Evolutionary conservation across 176 grass and related monocot genomes (phyloP).

Genomic region (Tuctoria greenei): DNA sequence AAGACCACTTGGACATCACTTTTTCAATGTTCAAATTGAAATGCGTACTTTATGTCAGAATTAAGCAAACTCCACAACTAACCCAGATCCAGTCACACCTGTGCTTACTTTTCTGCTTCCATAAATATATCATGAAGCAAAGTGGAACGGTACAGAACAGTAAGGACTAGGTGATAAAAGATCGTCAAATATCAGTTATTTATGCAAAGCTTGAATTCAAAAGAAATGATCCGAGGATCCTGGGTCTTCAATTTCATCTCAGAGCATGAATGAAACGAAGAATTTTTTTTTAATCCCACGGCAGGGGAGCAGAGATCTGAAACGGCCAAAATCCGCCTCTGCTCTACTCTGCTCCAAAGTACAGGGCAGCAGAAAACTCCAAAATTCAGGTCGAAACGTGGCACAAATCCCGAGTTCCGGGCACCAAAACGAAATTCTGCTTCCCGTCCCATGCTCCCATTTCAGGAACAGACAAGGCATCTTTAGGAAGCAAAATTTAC

Average conservation of each 20-base stretch:
- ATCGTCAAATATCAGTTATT: not conserved
- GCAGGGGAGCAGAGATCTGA: not conserved
- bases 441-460: slow-evolving; percentile 24
- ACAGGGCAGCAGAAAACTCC: slow-evolving; percentile 12
- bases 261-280: not conserved
- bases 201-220: not conserved
- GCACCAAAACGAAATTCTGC: slow-evolving; percentile 16
- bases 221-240: not conserved
- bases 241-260: slow-evolving; percentile 11
- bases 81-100: slow-evolving; percentile 40
- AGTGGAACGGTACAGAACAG: slow-evolving; percentile 6
- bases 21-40: slow-evolving; percentile 27
- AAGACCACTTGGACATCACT: slow-evolving; percentile 21
- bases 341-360: slow-evolving; percentile 26
- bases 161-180: not conserved
- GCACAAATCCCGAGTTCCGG: slow-evolving; percentile 35
- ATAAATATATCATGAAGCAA: slow-evolving; percentile 40
- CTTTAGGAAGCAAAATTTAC: not conserved
- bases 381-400: slow-evolving; percentile 34
- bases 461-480: slow-evolving; percentile 21
- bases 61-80: slow-evolving; percentile 41
- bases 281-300: not conserved
- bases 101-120: slow-evolving; percentile 25
- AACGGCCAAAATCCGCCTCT: slow-evolving; percentile 11
- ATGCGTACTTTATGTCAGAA: slow-evolving; percentile 37